These are phyloP conservation scores for Teunomyces pallodes DNA, from an alignment of 805 yeast genomes.

Conservation along the genomic window DNA sequence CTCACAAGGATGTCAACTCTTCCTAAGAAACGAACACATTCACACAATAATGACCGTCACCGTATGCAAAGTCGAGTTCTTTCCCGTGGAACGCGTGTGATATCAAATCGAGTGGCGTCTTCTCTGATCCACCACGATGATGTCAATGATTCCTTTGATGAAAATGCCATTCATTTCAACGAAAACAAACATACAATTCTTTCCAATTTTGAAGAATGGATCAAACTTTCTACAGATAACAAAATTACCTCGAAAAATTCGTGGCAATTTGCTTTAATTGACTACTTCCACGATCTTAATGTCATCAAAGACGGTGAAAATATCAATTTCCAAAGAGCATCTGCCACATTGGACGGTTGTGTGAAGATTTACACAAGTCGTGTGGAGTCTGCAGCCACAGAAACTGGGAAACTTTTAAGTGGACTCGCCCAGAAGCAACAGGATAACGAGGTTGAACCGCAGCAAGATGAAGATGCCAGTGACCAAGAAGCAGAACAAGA, in stretches of 20 bases:
- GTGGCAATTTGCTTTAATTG: slow-evolving; percentile 90
- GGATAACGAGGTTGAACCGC: slow-evolving; percentile 7
- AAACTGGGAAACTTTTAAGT: slow-evolving; percentile 33
- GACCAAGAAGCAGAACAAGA: slow-evolving; percentile 20
- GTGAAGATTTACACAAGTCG: slow-evolving; percentile 35
- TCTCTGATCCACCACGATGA: slow-evolving; percentile 4
- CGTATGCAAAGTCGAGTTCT: slow-evolving; percentile 1
- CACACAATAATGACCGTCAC: slow-evolving; percentile 4
- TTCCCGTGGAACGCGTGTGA: slow-evolving; percentile 6
- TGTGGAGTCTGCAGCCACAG: slow-evolving; percentile 37
- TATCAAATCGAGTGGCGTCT: slow-evolving; percentile 11
- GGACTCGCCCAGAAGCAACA: slow-evolving; percentile 20
- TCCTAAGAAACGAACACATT: slow-evolving; percentile 11
- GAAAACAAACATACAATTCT: slow-evolving; percentile 42
- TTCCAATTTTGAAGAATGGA: slow-evolving; percentile 49
- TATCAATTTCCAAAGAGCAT: slow-evolving; percentile 34
- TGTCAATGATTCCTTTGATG: slow-evolving; percentile 18
- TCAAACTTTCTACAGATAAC: slow-evolving; percentile 42
- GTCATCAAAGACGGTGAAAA: slow-evolving; percentile 69
- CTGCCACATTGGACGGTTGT: slow-evolving; percentile 37
- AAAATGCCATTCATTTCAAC: slow-evolving; percentile 41
- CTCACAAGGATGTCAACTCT: slow-evolving; percentile 6
- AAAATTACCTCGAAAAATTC: slow-evolving; percentile 82
- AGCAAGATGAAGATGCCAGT: slow-evolving; percentile 8
- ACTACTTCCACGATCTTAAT: slow-evolving; percentile 82